Base-by-base conservation (phyloP, 1,139 yeast species). In the Hemisphaericaspora xylanilytica region DNA sequence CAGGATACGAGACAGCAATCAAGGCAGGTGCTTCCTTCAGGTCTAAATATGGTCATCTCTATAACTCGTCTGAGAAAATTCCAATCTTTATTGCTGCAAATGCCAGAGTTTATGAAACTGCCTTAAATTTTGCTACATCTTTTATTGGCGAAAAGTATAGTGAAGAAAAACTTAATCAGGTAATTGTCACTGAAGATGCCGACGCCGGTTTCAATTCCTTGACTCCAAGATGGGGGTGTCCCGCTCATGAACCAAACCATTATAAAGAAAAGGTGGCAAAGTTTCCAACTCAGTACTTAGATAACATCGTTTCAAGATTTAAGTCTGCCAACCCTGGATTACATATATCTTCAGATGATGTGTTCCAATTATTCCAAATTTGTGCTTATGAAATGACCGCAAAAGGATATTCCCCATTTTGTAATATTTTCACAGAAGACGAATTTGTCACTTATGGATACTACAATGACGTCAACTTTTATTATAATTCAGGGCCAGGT, bases 301-400 rank as follows among this genome's bases (percentile, higher is more conserved):
- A 52, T 6, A 60, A 55, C 30, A 75, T 78, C 10, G 58, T 67
- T 3, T 52, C 55, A n/a, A 59, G 81, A 32, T 53, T 74, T 36
- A 62, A 59, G 37, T 56, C 55, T 37, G 59, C 61, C 24, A 62
- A 77, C 36, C 73, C 77, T 1, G 78, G 70, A 3, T 52, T 62
- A 32, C 54, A 61, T 30, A 46, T 67, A 36, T 65, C 71, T 5
- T 47, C 57, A 5, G 38, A 47, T 9, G 83, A 81, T 48, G 65
- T 78, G 32, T 52, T 53, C 33, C 51, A 57, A 35, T 48, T 76
- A 46, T 60, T 71, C 47, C 56, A 59, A 35, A 59, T 73, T 59
- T 78, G 82, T 57, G 80, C 78, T 2, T 80, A 63, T 53, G 85
- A 78, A 51, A 56, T 78, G 45, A 73, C 73, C 47, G 73, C 67